Evolutionary conservation across 768 basidiomycete genomes (phyloP).

Genomic region (Mrakia gelida): DNA sequence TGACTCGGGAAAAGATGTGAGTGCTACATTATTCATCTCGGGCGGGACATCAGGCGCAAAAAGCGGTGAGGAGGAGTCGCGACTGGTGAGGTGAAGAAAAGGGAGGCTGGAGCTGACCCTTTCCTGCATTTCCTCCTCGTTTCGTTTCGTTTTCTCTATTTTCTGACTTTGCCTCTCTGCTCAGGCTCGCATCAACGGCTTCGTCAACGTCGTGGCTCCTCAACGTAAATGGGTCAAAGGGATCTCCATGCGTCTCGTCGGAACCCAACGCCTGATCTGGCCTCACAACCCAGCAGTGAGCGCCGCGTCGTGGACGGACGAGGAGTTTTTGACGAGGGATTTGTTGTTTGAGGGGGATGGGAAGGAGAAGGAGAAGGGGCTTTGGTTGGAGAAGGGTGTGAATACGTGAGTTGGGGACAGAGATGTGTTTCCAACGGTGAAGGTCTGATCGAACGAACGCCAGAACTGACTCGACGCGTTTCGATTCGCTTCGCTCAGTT

Average conservation of each 20-base stretch:
- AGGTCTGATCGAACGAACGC: neutral
- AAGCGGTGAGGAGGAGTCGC: too few relatives aligned
- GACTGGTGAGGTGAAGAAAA: too few relatives aligned
- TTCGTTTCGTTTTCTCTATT: neutral
- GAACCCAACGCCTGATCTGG: neutral
- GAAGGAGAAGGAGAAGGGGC: neutral
- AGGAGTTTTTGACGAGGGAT: neutral
- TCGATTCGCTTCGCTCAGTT: neutral
- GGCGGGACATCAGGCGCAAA: too few relatives aligned
- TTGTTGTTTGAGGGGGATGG: neutral
- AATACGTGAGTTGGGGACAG: conserved; percentile 14
- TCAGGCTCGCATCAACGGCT: neutral
- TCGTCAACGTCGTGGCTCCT: conserved; percentile 4
- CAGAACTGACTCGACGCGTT: neutral
- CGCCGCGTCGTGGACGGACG: neutral
- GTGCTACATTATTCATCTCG: neutral
- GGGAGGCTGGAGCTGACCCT: too few relatives aligned
- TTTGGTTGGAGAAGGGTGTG: neutral
- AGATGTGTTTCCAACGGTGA: neutral
- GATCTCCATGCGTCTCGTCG: neutral
- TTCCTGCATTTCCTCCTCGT: neutral
- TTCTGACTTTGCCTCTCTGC: neutral
- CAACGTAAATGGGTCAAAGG: neutral
- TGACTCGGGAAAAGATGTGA: neutral
- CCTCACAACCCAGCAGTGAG: neutral